phyloP scores from a whole-genome alignment of 1,139 yeast genomes.

The Kazachstania sp. region DNA sequence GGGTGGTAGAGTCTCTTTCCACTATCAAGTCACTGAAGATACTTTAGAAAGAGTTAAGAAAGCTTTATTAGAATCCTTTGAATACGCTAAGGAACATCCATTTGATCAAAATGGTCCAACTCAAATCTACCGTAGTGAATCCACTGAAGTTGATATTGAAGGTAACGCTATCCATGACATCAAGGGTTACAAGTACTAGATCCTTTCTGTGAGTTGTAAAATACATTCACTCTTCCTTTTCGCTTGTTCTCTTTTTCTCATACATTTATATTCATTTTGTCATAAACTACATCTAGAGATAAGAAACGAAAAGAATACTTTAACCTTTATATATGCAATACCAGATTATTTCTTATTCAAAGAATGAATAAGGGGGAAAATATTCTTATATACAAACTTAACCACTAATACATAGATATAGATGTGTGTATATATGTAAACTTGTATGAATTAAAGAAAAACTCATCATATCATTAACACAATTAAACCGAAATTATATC shows the following conservation, averaged over 20 bases:
- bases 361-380: too few relatives aligned
- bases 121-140: slow-evolving; percentile 35
- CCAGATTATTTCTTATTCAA: too few relatives aligned
- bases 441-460: too few relatives aligned
- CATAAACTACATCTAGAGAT: too few relatives aligned
- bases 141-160: slow-evolving; percentile 28
- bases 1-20: slow-evolving; percentile 79
- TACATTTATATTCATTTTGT: too few relatives aligned
- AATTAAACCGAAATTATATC: too few relatives aligned
- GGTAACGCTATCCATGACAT: slow-evolving; percentile 26
- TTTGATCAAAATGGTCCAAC: slow-evolving; percentile 36
- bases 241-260: neutral
- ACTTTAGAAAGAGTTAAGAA: slow-evolving; percentile 61
- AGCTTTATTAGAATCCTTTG: slow-evolving; percentile 51
- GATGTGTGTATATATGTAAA: too few relatives aligned
- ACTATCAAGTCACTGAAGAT: slow-evolving; percentile 63
- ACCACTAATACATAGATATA: too few relatives aligned
- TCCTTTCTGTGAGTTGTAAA: neutral
- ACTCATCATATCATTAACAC: too few relatives aligned
- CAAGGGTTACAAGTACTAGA: slow-evolving; percentile 27
- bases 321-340: too few relatives aligned
- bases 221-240: neutral
- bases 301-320: too few relatives aligned
- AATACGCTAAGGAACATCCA: slow-evolving; percentile 36
- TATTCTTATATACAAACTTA: too few relatives aligned